Evolutionary conservation across 495 filamentous ascomycete species (phyloP).

Genomic region (Hyaloscypha variabilis): DNA sequence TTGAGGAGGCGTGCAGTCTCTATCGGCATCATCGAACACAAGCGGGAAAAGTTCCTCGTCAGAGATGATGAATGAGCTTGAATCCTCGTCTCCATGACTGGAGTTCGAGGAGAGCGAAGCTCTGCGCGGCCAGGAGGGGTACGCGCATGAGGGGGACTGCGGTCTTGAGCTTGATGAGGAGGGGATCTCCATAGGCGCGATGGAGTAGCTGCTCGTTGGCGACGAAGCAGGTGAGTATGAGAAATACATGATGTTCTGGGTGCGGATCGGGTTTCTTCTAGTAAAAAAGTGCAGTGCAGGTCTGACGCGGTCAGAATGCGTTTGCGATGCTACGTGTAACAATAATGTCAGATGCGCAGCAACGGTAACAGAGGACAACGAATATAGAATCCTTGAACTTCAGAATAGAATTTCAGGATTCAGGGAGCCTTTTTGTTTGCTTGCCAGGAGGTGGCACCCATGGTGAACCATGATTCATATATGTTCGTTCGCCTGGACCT

Average conservation of each 20-base stretch:
- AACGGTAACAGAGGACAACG: neutral
- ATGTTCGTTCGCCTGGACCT: too few relatives aligned
- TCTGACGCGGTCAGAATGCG: slow-evolving; percentile 3
- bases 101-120: slow-evolving; percentile 45
- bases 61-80: slow-evolving; percentile 43
- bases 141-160: slow-evolving; percentile 47
- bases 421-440: neutral
- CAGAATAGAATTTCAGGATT: neutral
- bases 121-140: slow-evolving; percentile 56
- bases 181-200: slow-evolving; percentile 30
- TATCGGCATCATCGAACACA: slow-evolving; percentile 35
- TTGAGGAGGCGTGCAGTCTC: slow-evolving; percentile 27
- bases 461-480: neutral
- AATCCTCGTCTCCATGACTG: slow-evolving; percentile 38
- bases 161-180: slow-evolving; percentile 18
- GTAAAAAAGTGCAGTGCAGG: slow-evolving; percentile 10
- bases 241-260: slow-evolving; percentile 25
- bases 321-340: slow-evolving; percentile 1
- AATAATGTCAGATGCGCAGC: neutral
- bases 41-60: slow-evolving; percentile 55
- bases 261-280: neutral
- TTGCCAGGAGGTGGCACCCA: neutral
- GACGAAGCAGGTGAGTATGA: slow-evolving; percentile 29
- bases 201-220: slow-evolving; percentile 25
- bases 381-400: neutral